Evolutionary conservation across 1,284 basidiomycete genomes (phyloP).

Genomic region (Irpex sp.): DNA sequence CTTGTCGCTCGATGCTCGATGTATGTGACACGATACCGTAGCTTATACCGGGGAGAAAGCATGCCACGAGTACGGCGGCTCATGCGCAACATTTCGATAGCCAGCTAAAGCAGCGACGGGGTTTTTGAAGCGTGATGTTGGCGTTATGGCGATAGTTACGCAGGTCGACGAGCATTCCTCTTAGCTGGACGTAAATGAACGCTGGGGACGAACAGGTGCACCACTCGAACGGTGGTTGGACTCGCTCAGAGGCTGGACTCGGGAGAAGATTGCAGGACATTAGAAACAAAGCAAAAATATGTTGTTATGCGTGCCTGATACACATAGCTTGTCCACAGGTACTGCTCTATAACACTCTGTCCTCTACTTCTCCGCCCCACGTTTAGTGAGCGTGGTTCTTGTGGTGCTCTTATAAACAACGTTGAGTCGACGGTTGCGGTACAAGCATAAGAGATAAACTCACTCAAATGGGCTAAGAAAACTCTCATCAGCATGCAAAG

Average conservation of each 20-base stretch:
- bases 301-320: conserved; percentile 11
- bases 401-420: conserved; percentile 65
- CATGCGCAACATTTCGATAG: too few species aligned
- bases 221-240: background rate
- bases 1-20: too few species aligned
- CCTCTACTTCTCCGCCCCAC: conserved; percentile 3
- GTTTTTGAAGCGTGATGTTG: too few species aligned
- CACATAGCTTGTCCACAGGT: conserved; percentile 6
- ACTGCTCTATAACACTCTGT: conserved; percentile 8
- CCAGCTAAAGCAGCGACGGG: too few species aligned
- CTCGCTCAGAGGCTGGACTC: background rate
- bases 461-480: conserved; percentile 73
- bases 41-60: too few species aligned
- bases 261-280: background rate
- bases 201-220: background rate
- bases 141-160: background rate
- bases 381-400: conserved; percentile 79
- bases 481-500: conserved; percentile 2
- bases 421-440: conserved; percentile 21
- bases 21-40: too few species aligned
- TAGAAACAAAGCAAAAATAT: background rate
- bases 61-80: too few species aligned
- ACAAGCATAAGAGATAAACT: conserved; percentile 25
- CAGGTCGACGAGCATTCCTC: background rate
- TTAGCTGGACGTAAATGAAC: background rate